phyloP scores from a whole-genome alignment of 306 rosid genomes.

The Purshia tridentata region DNA sequence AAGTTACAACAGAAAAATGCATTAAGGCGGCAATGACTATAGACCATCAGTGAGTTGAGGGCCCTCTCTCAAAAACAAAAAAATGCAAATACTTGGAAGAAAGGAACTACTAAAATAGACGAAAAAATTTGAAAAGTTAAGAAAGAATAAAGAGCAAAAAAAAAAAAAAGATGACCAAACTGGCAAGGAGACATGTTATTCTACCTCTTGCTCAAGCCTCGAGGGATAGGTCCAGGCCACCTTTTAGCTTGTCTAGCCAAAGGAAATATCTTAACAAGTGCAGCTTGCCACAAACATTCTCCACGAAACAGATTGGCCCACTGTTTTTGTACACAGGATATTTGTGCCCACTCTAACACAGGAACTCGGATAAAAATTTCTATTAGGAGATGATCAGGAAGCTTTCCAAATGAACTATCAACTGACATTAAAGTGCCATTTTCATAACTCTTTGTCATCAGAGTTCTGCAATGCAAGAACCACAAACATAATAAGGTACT shows the following conservation, averaged over 20 bases:
- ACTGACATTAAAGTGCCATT: constrained; percentile 18
- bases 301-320: constrained; percentile 60
- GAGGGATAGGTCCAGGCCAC: constrained; percentile 77
- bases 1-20: not conserved
- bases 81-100: not conserved
- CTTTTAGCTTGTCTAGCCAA: constrained; percentile 41
- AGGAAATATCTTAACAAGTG: constrained; percentile 50
- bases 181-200: constrained; percentile 2
- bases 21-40: not conserved
- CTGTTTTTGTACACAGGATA: constrained; percentile 59
- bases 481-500: not conserved
- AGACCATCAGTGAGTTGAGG: not conserved
- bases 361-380: constrained; percentile 64
- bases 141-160: not conserved
- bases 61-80: not conserved
- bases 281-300: constrained; percentile 74
- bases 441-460: constrained; percentile 31
- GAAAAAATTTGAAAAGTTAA: not conserved
- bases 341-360: constrained; percentile 47
- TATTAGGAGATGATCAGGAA: constrained; percentile 63
- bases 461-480: constrained; percentile 34
- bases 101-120: not conserved
- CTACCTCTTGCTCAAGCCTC: constrained; percentile 54
- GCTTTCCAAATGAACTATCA: constrained; percentile 38
- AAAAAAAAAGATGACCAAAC: not conserved